Evolutionary conservation across 306 rosid genomes (phyloP), one percentile per base, ranked within the genome.

Genomic region (Vigna reflexopilosa): DNA sequence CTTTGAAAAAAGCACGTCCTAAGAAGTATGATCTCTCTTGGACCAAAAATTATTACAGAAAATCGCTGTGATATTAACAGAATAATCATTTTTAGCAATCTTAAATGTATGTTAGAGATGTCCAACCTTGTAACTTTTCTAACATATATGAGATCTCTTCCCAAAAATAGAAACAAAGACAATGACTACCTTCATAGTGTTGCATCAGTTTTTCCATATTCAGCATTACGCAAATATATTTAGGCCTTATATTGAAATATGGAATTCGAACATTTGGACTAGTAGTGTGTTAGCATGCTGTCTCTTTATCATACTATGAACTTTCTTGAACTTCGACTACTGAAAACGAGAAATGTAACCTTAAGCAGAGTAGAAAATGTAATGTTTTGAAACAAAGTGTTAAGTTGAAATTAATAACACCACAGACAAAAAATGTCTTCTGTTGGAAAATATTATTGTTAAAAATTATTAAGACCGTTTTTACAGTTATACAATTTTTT

Each of bases 61-160:
- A 4, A 63, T 68, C 67, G 44, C 26, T 10, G 28, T 36, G 66
- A 47, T 69, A 45, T 67, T 45, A 54, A 70, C 50, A 61, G 17
- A 70, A 72, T 82, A 77, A 77, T 82, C 65, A 30, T 59, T 72
- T 72, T 69, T 11, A 14, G 63, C 30, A 80, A 38, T 44, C 24
- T 26, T 57, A 28, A 75, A 74, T 45, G 45, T 62, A 44, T 76
- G 77, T 76, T 49, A 13, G 67, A 58, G 73, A 81, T 57, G 70
- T 55, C 22, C 72, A 75, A 81, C 55, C 64, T 22, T 10, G 48
- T 12, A 45, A 55, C 75, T 73, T 80, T 72, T 15, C 24, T 75
- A 17, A 10, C 69, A 13, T 30, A 26, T 30, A 36, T 80, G 47
- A 73, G 67, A 55, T 63, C 44, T 73, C 28, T 56, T 56, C 61